Evolutionary conservation across 2,329 filamentous ascomycete species (phyloP).

Genomic region (Colletotrichum cordylinicola): DNA sequence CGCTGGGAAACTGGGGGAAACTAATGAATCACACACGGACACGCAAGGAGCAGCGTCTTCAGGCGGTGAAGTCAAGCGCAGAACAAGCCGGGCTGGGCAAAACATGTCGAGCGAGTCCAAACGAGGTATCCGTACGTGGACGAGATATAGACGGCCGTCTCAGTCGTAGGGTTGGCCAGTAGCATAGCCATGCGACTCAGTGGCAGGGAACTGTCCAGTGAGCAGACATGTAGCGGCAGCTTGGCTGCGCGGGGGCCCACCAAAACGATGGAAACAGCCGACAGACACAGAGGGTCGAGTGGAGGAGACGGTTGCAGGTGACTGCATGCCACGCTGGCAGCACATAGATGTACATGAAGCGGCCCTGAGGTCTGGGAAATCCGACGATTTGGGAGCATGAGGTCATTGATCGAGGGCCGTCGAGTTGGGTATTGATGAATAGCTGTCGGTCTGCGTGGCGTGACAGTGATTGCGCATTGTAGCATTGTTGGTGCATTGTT

Average conservation of each 20-base stretch:
- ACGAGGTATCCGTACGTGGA: not conserved
- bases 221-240: not conserved
- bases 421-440: conserved; percentile 16
- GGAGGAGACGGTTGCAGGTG: conserved; percentile 10
- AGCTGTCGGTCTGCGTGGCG: not conserved
- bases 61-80: conserved; percentile 14
- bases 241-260: conserved; percentile 20
- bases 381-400: conserved; percentile 21
- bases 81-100: not conserved
- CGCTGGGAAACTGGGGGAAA: not conserved
- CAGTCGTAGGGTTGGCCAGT: not conserved
- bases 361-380: conserved; percentile 5
- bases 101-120: not conserved
- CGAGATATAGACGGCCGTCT: not conserved
- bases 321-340: conserved; percentile 26
- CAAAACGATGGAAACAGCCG: conserved; percentile 20
- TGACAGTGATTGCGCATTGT: conserved; percentile 1
- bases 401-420: conserved; percentile 11
- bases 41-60: conserved; percentile 6
- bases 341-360: conserved; percentile 8
- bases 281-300: conserved; percentile 11
- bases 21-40: conserved; percentile 16
- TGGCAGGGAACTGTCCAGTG: not conserved
- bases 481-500: conserved; percentile 13
- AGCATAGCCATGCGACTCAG: not conserved